Percentiles rank a stretch among this genome's conserved stretches.
Conservation (phyloP, 805 yeast species). For the Kluyveromyces dobzhanskii region DNA sequence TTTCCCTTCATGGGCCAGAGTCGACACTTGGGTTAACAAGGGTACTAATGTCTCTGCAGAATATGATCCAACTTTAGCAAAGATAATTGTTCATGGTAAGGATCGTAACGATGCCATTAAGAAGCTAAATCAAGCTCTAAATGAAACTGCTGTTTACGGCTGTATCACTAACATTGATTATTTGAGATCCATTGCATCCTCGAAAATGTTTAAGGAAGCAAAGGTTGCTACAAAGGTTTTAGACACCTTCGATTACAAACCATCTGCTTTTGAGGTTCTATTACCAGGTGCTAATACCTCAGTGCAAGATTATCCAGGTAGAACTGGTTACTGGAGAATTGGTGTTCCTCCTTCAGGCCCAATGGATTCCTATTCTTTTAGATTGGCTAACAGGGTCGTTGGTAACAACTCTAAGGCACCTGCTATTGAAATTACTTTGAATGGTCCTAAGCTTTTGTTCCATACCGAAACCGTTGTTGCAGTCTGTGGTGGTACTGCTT, state of each 20-base stretch:
- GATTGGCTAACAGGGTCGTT: conserved; percentile 83
- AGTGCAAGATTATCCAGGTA: conserved; percentile 92
- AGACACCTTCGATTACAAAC: conserved; percentile 70
- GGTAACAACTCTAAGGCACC: conserved; percentile 81
- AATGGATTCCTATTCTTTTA: conserved; percentile 88
- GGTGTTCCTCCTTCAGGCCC: conserved; percentile 99
- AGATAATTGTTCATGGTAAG: conserved; percentile 88
- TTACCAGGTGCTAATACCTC: conserved; percentile 94
- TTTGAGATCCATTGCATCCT: conserved; percentile 73
- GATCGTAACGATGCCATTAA: conserved; percentile 78
- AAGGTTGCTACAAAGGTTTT: conserved; percentile 81
- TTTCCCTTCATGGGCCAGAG: conserved; percentile 88
- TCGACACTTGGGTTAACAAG: conserved; percentile 88
- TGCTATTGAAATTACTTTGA: conserved; percentile 81
- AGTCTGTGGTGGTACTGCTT: conserved; percentile 77
- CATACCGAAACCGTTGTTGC: conserved; percentile 73
- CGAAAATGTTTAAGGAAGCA: conserved; percentile 76
- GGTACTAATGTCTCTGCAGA: conserved; percentile 88
- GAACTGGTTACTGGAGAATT: conserved; percentile 53
- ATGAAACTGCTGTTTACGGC: conserved; percentile 83
- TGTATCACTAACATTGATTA: conserved; percentile 87
- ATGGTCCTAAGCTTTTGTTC: conserved; percentile 80
- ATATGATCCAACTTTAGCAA: conserved; percentile 93
- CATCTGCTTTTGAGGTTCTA: conserved; percentile 77
- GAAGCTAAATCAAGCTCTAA: conserved; percentile 70